Evolutionary conservation across 1,139 yeast genomes (phyloP).

Genomic region (Petasospora rhodanensis): DNA sequence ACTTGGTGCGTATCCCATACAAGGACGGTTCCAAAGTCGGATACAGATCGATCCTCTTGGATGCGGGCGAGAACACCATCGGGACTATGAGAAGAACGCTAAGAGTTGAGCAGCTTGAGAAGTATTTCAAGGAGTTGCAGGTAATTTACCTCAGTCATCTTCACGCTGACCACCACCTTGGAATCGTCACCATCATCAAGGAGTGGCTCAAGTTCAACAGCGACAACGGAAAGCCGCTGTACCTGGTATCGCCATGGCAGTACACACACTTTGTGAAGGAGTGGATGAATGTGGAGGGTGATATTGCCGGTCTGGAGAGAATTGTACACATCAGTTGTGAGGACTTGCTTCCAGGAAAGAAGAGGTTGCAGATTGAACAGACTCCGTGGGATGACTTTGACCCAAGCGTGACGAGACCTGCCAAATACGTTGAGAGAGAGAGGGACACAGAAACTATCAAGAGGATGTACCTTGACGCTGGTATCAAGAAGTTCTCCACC

Average conservation of each 20-base stretch:
- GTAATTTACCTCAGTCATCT: slow-evolving; percentile 78
- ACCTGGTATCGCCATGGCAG: slow-evolving; percentile 73
- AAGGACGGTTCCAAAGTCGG: slow-evolving; percentile 27
- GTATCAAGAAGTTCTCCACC: slow-evolving; percentile 40
- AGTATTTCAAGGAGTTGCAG: slow-evolving; percentile 49
- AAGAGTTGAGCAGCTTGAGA: slow-evolving; percentile 38
- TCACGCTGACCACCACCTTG: slow-evolving; percentile 97
- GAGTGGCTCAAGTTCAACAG: slow-evolving; percentile 54
- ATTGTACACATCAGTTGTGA: slow-evolving; percentile 65
- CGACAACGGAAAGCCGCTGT: slow-evolving; percentile 33
- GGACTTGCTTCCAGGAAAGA: slow-evolving; percentile 39
- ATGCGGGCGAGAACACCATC: slow-evolving; percentile 91
- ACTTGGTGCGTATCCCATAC: slow-evolving; percentile 66
- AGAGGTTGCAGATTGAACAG: slow-evolving; percentile 28
- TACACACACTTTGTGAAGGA: slow-evolving; percentile 64
- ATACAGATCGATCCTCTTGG: slow-evolving; percentile 55
- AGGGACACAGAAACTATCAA: slow-evolving; percentile 25
- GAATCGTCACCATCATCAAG: slow-evolving; percentile 63
- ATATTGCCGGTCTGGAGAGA: slow-evolving; percentile 36
- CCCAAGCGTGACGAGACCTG: slow-evolving; percentile 13
- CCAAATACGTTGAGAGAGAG: slow-evolving; percentile 12
- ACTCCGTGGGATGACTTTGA: slow-evolving; percentile 33
- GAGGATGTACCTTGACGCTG: slow-evolving; percentile 27
- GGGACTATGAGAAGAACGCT: slow-evolving; percentile 68
- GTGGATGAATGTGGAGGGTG: slow-evolving; percentile 57